Base-by-base conservation (phyloP, 139 green algal species). In the Chlorella vulgaris region DNA sequence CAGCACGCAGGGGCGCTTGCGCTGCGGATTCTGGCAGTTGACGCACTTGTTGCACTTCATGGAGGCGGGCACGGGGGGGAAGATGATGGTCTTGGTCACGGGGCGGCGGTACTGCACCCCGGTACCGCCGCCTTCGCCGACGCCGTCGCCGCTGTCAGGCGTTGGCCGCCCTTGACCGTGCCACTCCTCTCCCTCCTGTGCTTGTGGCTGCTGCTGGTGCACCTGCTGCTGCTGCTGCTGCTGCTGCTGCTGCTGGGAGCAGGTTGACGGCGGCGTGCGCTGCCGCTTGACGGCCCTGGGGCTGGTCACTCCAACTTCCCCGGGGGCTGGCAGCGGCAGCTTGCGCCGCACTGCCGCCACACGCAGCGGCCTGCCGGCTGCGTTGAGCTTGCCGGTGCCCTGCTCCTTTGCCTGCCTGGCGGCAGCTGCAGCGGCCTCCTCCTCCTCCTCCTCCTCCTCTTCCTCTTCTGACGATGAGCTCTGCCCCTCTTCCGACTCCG, bases 21-120 rank as follows among this genome's bases (percentile, higher is more conserved):
- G 71, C 71, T 78, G 71, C 71, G 71, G 71, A 50, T 78, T 78
- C 51, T 68, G 71, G 71, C 71, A 78, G 71, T 78, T 78, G 33
- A 78, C 71, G 51, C 71, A 78, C 51, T 78, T 58, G 71, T 51
- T 51, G 71, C 71, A 78, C 22, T 51, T 50, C 71, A 78, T 78
- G 51, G 50, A 67, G 51, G 71, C 71, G 19, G 71, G 71, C 22
- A 78, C 71, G 1, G 71, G 71, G 18, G 71, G 71, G 71, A 78
- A 78, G 50, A 78, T 61, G 42, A 76, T 76, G 22, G 42, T 61
- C 69, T 76, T 61, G 69, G 35, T n/a, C n/a, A n/a, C n/a, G n/a
- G n/a, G n/a, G n/a, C n/a, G 10, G 67, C 24, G 39, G 33, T 35
- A 10, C 38, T 35, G 67, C 22, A 36, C 38, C 24, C 31, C 35